A percentile compares a stretch with the other conserved stretches of the same genome.
Conservation (phyloP, 352 stramenopile genomes). For the Globisporangium okanoganense region DNA sequence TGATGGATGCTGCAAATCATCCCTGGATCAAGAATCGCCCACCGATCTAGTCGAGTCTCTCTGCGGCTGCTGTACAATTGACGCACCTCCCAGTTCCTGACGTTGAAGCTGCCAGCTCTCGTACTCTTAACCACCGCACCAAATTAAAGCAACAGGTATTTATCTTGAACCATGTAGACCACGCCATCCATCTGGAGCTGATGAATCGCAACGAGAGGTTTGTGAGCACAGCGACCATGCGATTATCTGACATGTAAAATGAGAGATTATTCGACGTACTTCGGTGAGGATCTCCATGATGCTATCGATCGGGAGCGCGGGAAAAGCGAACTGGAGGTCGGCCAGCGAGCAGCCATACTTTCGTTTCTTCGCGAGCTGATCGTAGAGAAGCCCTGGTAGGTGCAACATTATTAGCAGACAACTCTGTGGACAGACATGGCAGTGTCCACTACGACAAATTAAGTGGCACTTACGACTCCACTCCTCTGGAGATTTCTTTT, state of each 20-base stretch:
- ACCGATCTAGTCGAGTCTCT: slow-evolving; percentile 21
- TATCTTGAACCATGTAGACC: slow-evolving; percentile 47
- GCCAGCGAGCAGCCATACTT: slow-evolving; percentile 34
- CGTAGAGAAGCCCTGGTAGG: slow-evolving; percentile 36
- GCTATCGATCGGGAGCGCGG: slow-evolving; percentile 36
- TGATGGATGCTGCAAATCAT: slow-evolving; percentile 49
- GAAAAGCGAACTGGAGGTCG: slow-evolving; percentile 61
- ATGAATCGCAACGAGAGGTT: not conserved
- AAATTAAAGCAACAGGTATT: slow-evolving; percentile 47
- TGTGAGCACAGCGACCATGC: slow-evolving; percentile 1
- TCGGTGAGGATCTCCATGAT: slow-evolving; percentile 55
- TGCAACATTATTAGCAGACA: not conserved
- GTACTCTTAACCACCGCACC: slow-evolving; percentile 17
- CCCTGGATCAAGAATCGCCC: slow-evolving; percentile 49
- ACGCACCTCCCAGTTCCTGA: not conserved
- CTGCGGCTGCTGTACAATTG: slow-evolving; percentile 21
- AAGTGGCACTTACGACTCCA: slow-evolving; percentile 41
- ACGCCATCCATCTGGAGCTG: slow-evolving; percentile 71
- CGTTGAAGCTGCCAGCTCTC: not conserved
- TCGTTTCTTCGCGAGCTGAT: slow-evolving; percentile 32
- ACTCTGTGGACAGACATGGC: too few relatives aligned
- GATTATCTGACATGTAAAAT: not conserved
- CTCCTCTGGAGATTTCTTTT: slow-evolving; percentile 35
- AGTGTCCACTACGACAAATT: not conserved
- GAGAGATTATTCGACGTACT: slow-evolving; percentile 31